These are phyloP conservation scores for Acorus calamus DNA, from an alignment of 106 monocot species.

Conservation along the genomic window DNA sequence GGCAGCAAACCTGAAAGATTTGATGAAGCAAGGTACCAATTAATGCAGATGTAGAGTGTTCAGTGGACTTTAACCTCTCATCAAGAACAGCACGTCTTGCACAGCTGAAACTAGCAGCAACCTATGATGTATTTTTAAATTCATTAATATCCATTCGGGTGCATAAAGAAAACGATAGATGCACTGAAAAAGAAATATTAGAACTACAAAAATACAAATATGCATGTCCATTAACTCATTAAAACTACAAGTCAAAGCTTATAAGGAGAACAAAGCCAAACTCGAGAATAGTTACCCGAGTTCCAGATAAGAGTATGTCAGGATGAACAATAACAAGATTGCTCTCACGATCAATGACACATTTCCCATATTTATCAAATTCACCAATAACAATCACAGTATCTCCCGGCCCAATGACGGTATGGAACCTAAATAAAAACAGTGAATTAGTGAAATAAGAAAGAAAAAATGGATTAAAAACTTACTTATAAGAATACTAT, in stretches of 20 bases:
- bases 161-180: not conserved
- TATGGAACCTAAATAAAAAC: slow-evolving; percentile 60
- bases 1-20: slow-evolving; percentile 80
- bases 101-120: slow-evolving; percentile 93
- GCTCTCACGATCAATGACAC: slow-evolving; percentile 48
- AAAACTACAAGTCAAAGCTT: too few species aligned
- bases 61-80: slow-evolving; percentile 67
- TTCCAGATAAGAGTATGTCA: slow-evolving; percentile 83
- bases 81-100: slow-evolving; percentile 83
- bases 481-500: too few species aligned
- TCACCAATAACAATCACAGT: slow-evolving; percentile 74
- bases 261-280: too few species aligned
- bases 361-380: slow-evolving; percentile 68
- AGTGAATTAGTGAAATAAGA: too few species aligned
- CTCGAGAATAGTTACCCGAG: slow-evolving; percentile 40
- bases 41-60: slow-evolving; percentile 68
- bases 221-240: not conserved
- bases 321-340: slow-evolving; percentile 79
- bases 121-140: slow-evolving; percentile 30
- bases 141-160: slow-evolving; percentile 9
- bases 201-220: not conserved
- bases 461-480: too few species aligned
- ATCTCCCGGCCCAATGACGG: slow-evolving; percentile 64
- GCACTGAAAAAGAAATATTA: not conserved
- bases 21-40: slow-evolving; percentile 96